Percentiles rank a stretch among this genome's conserved stretches.
phyloP scores from a whole-genome alignment of 805 yeast genomes.

The Saturnispora saitoi region DNA sequence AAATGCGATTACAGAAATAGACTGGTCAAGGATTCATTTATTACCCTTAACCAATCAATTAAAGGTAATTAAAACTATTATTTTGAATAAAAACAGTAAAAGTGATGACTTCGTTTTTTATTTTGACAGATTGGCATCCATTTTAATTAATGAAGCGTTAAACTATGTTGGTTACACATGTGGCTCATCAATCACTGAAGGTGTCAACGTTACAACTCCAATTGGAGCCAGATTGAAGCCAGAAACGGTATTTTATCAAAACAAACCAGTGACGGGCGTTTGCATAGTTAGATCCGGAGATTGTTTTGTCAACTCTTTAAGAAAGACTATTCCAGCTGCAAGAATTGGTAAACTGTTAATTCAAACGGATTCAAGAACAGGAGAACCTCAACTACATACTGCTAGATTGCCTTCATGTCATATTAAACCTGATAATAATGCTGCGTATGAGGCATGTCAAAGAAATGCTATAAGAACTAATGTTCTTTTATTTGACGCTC shows the following conservation, averaged over 20 bases:
- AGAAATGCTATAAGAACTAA: constrained; percentile 2
- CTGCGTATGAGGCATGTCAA: background rate
- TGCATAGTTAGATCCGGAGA: constrained; percentile 87
- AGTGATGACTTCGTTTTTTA: constrained; percentile 79
- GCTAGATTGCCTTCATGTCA: constrained; percentile 49
- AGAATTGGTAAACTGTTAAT: constrained; percentile 76
- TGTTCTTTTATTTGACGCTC: constrained; percentile 75
- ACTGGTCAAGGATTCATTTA: constrained; percentile 28
- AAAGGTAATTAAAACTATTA: constrained; percentile 59
- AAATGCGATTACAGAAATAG: constrained; percentile 24
- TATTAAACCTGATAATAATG: constrained; percentile 13
- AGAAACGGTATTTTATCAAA: constrained; percentile 25
- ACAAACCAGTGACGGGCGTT: constrained; percentile 56
- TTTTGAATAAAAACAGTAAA: constrained; percentile 45
- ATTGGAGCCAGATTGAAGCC: constrained; percentile 20
- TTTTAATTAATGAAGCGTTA: constrained; percentile 60
- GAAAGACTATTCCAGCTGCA: constrained; percentile 69
- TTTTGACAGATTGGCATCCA: constrained; percentile 72
- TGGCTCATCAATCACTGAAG: background rate
- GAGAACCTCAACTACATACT: constrained; percentile 91
- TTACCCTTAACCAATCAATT: constrained; percentile 57
- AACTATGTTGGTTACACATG: constrained; percentile 42
- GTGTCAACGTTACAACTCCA: constrained; percentile 33
- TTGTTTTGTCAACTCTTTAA: constrained; percentile 74
- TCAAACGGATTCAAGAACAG: constrained; percentile 81